Evolutionary conservation across 495 filamentous ascomycete genomes (phyloP), one percentile per base, ranked within the genome.

Genomic region (Hapsidospora chrysogenum): DNA sequence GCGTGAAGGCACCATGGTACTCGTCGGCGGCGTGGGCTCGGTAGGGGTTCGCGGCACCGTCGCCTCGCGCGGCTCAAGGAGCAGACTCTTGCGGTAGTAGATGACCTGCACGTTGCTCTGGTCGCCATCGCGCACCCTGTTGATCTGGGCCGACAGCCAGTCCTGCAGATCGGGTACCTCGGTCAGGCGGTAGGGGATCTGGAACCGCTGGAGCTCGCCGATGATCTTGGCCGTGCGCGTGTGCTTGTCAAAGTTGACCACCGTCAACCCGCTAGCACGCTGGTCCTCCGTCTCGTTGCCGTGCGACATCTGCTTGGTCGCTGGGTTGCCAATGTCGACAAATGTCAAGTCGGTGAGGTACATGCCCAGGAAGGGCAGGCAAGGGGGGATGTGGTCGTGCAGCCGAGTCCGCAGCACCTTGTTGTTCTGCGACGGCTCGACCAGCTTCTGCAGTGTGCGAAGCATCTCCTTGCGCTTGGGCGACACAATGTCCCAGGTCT

Each of bases 191-290:
- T 99, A 94, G 1, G 92, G 89, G 31, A 94, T 81, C 51, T 99
- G 92, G 67, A 99, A 99, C 17, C 89, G 76, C 53, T 96, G 89
- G 9, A 96, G 68, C 44, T 96, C 86, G 38, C 84, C 83, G 49
- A 99, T 92, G 51, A 94, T 86, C 47, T 80, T 81, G 6, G 92
- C 87, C 2, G 86, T 95, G 50, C 84, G 83, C 50, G 78, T 78
- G 50, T 96, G 81, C 58, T 96, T 99, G 66, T 96, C 89, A 42
- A 94, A 99, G 57, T 99, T 99, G 67, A 99, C 86, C 13, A 95
- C 82, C 0, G 70, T 66, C 52, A 78, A 66, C 21, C 76, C 70
- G 4, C 68, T 64, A 8, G 13, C 20, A n/a, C 37, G 23, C 14
- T 27, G 16, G n/a, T 36, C 48, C 33, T 56, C 50, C 19, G 31